These are phyloP conservation scores for Talaromyces sp. DNA, from an alignment of 2,329 filamentous ascomycete species.

Conservation along the genomic window DNA sequence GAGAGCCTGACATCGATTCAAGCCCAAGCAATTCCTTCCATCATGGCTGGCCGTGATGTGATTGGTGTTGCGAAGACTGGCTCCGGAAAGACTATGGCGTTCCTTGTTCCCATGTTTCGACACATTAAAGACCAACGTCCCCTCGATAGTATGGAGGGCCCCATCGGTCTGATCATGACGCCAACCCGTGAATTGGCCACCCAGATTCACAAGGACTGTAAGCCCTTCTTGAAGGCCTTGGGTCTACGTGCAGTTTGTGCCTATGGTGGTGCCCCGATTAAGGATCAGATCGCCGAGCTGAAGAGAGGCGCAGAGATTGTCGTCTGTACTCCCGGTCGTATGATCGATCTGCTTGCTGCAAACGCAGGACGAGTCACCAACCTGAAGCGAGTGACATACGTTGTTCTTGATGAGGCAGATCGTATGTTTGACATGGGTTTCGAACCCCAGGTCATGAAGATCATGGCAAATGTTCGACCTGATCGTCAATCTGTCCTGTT, in stretches of 20 bases:
- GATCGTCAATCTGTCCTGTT: conserved; percentile 94
- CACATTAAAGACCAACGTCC: conserved; percentile 93
- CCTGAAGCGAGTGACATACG: conserved; percentile 83
- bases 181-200: conserved; percentile 91
- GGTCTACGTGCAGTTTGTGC: conserved; percentile 85
- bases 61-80: conserved; percentile 97
- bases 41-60: conserved; percentile 95
- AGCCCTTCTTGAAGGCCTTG: conserved; percentile 87
- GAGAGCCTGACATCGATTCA: conserved; percentile 92
- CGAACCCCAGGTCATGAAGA: conserved; percentile 96
- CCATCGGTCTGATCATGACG: conserved; percentile 85
- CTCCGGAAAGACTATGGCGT: conserved; percentile 95
- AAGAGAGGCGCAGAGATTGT: conserved; percentile 95
- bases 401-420: conserved; percentile 95
- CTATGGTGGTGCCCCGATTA: conserved; percentile 93
- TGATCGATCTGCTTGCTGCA: conserved; percentile 92
- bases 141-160: conserved; percentile 81
- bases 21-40: conserved; percentile 87
- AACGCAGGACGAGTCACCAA: conserved; percentile 96
- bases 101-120: conserved; percentile 93
- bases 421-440: conserved; percentile 99
- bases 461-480: conserved; percentile 86
- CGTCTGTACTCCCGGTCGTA: conserved; percentile 89
- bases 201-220: conserved; percentile 93
- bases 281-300: conserved; percentile 94